A percentile compares a stretch with the other conserved stretches of the same genome.
phyloP scores from a whole-genome alignment of 768 basidiomycete genomes.

The Leccinum fibrillosum region DNA sequence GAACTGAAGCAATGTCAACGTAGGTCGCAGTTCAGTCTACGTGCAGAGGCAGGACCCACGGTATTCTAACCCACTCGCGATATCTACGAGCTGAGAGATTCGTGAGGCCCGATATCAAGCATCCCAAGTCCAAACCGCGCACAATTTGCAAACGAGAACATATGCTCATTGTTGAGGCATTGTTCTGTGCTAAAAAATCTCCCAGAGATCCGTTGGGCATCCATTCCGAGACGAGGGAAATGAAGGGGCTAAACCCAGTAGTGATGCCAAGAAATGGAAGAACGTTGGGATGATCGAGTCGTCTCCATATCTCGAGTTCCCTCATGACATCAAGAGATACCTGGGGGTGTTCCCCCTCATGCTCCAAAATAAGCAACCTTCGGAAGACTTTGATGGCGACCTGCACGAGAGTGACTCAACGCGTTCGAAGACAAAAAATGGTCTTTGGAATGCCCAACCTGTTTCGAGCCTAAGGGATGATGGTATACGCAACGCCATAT shows the following conservation, averaged over 20 bases:
- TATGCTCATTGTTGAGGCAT: not conserved
- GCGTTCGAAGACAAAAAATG: not conserved
- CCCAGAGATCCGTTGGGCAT: constrained; percentile 9
- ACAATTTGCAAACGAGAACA: constrained; percentile 10
- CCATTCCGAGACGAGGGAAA: constrained; percentile 13
- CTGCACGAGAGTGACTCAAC: not conserved
- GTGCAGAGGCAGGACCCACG: not conserved
- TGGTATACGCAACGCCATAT: constrained; percentile 6
- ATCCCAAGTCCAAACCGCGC: not conserved
- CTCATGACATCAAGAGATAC: constrained; percentile 5
- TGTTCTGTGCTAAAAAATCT: constrained; percentile 2
- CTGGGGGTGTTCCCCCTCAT: not conserved
- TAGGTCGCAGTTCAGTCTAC: not conserved
- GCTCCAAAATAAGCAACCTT: constrained; percentile 1
- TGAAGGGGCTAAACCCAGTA: constrained; percentile 4
- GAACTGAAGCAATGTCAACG: not conserved
- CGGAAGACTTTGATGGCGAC: constrained; percentile 13
- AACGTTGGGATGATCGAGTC: constrained; percentile 15
- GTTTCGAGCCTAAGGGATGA: not conserved
- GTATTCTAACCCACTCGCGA: constrained; percentile 15
- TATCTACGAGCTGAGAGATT: constrained; percentile 10
- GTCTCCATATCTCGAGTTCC: constrained; percentile 15
- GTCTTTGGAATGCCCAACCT: not conserved
- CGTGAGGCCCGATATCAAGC: not conserved
- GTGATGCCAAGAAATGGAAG: constrained; percentile 18